Evolutionary conservation across 2,329 filamentous ascomycete species (phyloP).

Genomic region (Huntiella abstrusa): DNA sequence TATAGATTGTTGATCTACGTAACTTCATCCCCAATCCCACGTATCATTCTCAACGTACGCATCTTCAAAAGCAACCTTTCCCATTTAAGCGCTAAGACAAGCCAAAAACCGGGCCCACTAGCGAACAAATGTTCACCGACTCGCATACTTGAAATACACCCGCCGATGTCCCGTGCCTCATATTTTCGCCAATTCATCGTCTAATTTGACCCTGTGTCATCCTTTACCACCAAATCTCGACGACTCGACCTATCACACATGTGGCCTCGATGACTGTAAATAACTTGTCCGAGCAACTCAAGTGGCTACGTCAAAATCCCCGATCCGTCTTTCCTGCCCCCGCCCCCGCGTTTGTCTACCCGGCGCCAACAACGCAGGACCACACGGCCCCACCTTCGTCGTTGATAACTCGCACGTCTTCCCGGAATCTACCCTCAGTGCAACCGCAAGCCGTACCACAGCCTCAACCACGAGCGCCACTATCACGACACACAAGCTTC

Average conservation of each 20-base stretch:
- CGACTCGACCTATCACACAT: background rate
- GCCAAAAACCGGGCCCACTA: background rate
- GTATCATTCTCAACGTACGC: too few species aligned
- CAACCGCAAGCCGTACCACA: too few species aligned
- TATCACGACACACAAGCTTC: too few species aligned
- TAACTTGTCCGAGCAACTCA: constrained; percentile 37
- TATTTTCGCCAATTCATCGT: background rate
- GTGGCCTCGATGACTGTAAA: constrained; percentile 39
- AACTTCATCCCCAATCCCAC: too few species aligned
- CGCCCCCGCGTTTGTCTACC: constrained; percentile 20
- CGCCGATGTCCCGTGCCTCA: background rate
- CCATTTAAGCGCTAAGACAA: background rate
- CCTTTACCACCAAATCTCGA: background rate
- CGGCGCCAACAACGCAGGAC: constrained; percentile 13
- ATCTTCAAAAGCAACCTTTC: background rate
- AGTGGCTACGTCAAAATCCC: constrained; percentile 35
- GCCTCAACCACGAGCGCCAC: too few species aligned
- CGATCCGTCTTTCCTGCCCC: constrained; percentile 22
- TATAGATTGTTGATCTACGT: too few species aligned
- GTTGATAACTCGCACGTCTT: too few species aligned
- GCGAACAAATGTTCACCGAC: background rate
- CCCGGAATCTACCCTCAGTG: too few species aligned
- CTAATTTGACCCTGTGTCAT: background rate
- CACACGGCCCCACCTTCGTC: constrained; percentile 9
- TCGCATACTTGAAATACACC: background rate